Evolutionary conservation across 352 stramenopile species (phyloP).

Genomic region (Globisporangium echinulatum): DNA sequence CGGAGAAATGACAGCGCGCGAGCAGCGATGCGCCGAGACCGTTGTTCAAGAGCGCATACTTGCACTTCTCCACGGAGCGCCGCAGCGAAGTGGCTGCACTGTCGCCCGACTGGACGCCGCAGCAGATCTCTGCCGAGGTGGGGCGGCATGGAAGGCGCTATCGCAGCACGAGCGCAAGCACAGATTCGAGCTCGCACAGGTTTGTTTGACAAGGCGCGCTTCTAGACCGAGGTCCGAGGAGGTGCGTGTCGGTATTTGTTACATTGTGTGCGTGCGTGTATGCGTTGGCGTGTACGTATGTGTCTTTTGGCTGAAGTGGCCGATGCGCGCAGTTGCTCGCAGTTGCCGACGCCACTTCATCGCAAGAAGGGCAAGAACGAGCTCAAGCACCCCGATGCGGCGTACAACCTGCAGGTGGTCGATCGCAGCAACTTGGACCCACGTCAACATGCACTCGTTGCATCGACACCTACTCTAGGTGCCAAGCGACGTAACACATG

Average conservation of each 20-base stretch:
- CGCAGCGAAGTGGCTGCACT: constrained; percentile 22
- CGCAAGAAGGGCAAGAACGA: constrained; percentile 33
- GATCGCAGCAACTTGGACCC: too few species aligned
- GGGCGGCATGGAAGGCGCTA: constrained; percentile 44
- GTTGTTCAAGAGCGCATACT: constrained; percentile 36
- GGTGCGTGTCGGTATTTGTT: background rate
- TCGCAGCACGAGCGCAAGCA: constrained; percentile 29
- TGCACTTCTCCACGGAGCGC: constrained; percentile 40
- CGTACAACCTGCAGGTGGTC: constrained; percentile 22
- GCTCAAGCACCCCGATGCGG: constrained; percentile 46
- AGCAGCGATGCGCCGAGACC: constrained; percentile 11
- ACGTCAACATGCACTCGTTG: too few species aligned
- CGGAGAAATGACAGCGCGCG: constrained; percentile 5
- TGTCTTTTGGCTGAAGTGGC: background rate
- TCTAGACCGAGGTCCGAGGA: constrained; percentile 25
- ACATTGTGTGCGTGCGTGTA: background rate
- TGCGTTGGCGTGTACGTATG: too few species aligned
- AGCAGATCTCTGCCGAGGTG: constrained; percentile 43
- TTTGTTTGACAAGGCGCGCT: constrained; percentile 42
- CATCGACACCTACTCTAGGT: too few species aligned
- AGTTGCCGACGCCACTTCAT: constrained; percentile 13
- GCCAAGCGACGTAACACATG: too few species aligned
- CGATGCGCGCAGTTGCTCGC: background rate
- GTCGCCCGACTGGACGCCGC: constrained; percentile 35
- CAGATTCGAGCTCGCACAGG: constrained; percentile 45